Evolutionary conservation across 495 filamentous ascomycete species (phyloP), one percentile per base, ranked within the genome.

Genomic region (Podospora pseudopauciseta): DNA sequence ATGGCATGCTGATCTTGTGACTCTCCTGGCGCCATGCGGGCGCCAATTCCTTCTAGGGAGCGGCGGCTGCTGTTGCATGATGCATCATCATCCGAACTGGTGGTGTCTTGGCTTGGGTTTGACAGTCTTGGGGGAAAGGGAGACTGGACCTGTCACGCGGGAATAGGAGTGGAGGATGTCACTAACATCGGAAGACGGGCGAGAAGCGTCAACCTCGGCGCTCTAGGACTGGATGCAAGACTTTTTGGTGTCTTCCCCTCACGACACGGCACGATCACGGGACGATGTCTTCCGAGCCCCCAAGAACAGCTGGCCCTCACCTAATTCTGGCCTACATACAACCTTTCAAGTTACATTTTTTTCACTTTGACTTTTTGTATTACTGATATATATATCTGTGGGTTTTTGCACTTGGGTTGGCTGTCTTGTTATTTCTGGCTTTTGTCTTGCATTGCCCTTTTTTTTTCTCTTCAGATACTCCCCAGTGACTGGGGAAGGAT

Each of bases 1-100:
- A 49, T 49, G 39, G 13, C 39, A 49, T 49, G 39, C 15, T 11
- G 39, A 49, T 49, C 39, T 13, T 13, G 13, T 18, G 39, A 11
- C 39, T 13, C 39, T 49, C 13, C 15, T 49, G 6, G 6, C 39
- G 39, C 20, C 57, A 19, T 11, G 6, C 32, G 15, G 4, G 66
- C 60, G 59, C 60, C 49, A 57, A 67, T 6, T 54, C 20, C 7
- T 23, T 11, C n/a, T 44, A n/a, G 16, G 34, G 16, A 23, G 18
- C 57, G 4, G 4, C 39, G 65, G 65, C 34, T 49, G 7, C 13
- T 49, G 39, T 11, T 49, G 39, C 39, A 23, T 13, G 13, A 26
- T 60, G 28, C 32, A 16, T 57, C 20, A 60, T 34, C 62, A n/a
- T 69, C 63, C 63, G 57, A 66, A 27, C 59, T 23, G 32, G 39